Percentiles rank a stretch among this genome's conserved stretches.
Evolutionary conservation across 768 basidiomycete species (phyloP).

Genomic region (Exsudoporus frostii): DNA sequence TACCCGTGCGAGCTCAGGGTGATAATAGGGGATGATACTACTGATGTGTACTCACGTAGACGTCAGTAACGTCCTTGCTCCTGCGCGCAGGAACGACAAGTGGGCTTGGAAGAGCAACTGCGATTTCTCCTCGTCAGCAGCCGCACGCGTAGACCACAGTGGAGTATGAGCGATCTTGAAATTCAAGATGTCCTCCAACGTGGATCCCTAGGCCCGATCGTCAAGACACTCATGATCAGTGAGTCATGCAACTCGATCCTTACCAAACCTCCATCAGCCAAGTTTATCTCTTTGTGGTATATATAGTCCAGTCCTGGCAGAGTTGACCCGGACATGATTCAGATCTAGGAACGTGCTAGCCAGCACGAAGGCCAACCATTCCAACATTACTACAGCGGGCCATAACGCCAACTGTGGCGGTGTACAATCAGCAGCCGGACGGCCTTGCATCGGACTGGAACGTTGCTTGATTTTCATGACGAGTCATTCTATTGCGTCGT

Average conservation of each 20-base stretch:
- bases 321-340: neutral
- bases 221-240: neutral
- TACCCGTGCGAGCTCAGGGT: constrained; percentile 22
- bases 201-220: constrained; percentile 50
- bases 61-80: constrained; percentile 64
- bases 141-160: constrained; percentile 70
- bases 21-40: neutral
- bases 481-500: constrained; percentile 9
- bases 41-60: constrained; percentile 52
- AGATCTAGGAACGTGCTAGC: neutral
- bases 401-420: constrained; percentile 6
- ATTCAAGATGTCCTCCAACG: constrained; percentile 50
- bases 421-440: neutral
- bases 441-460: too few species aligned
- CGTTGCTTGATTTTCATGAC: neutral
- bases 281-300: constrained; percentile 13
- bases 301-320: constrained; percentile 2
- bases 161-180: constrained; percentile 49
- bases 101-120: constrained; percentile 53
- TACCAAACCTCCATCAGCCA: constrained; percentile 36
- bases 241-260: neutral
- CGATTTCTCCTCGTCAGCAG: constrained; percentile 48
- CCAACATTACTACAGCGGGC: neutral
- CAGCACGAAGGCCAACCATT: neutral
- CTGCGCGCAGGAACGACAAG: constrained; percentile 58